A percentile compares a stretch with the other conserved stretches of the same genome.
Evolutionary conservation across 2,329 filamentous ascomycete genomes (phyloP).

Genomic region (Cladosporium colombiae): DNA sequence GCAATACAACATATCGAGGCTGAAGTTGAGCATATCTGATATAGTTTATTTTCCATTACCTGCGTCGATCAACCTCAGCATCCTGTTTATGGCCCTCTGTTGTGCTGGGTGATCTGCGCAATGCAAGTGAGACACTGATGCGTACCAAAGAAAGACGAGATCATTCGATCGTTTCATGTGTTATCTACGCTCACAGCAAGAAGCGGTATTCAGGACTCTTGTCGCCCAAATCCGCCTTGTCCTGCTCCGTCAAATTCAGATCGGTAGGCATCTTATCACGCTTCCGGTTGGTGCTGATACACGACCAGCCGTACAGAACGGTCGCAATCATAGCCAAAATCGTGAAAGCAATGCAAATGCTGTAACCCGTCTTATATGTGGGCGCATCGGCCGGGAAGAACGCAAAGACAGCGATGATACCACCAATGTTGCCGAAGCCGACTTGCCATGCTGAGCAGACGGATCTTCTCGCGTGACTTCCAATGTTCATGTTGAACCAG

Average conservation of each 20-base stretch:
- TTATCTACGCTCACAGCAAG: conserved; percentile 47
- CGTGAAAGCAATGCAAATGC: conserved; percentile 74
- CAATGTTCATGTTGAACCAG: conserved; percentile 58
- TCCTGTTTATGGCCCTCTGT: neutral
- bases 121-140: neutral
- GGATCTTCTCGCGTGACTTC: conserved; percentile 52
- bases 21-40: neutral
- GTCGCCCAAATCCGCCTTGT: conserved; percentile 63
- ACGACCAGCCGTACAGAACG: conserved; percentile 60
- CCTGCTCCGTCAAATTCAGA: conserved; percentile 58
- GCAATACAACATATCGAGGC: neutral
- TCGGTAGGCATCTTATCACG: conserved; percentile 53
- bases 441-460: conserved; percentile 52
- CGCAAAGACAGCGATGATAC: conserved; percentile 54
- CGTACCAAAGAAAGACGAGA: neutral
- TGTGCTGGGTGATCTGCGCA: neutral
- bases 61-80: neutral
- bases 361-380: conserved; percentile 70
- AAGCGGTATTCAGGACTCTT: conserved; percentile 62
- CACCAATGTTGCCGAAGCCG: conserved; percentile 50
- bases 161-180: neutral
- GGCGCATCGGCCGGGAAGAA: conserved; percentile 64
- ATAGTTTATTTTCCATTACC: neutral
- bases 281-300: conserved; percentile 61
- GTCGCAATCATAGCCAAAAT: conserved; percentile 66